Evolutionary conservation across 2,329 filamentous ascomycete genomes (phyloP).

Genomic region (Cercospora brassicicola): DNA sequence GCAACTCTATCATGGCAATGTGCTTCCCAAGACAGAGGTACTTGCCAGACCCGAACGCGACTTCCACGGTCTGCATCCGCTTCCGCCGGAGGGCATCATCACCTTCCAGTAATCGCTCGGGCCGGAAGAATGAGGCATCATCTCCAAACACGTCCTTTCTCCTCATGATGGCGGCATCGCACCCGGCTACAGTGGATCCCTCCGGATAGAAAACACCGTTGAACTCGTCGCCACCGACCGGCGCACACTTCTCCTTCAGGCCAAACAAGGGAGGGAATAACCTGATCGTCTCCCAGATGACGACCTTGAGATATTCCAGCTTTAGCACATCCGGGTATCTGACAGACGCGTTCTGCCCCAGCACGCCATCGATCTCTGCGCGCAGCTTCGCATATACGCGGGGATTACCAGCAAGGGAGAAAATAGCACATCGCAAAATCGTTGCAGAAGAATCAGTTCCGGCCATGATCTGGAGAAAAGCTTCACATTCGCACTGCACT

Average conservation of each 20-base stretch:
- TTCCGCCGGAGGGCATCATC: constrained; percentile 38
- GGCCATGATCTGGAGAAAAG: constrained; percentile 48
- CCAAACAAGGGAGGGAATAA: constrained; percentile 37
- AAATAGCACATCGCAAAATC: constrained; percentile 52
- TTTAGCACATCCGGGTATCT: constrained; percentile 31
- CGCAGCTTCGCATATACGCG: constrained; percentile 48
- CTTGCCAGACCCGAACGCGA: constrained; percentile 50
- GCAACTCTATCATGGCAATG: constrained; percentile 52
- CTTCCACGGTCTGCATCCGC: constrained; percentile 46
- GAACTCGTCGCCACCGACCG: constrained; percentile 33
- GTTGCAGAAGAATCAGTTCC: constrained; percentile 59
- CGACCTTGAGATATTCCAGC: constrained; percentile 37
- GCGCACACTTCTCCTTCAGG: constrained; percentile 31
- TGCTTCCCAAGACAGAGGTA: constrained; percentile 51
- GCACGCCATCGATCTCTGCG: constrained; percentile 48
- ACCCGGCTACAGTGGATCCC: constrained; percentile 50
- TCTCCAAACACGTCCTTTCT: constrained; percentile 43
- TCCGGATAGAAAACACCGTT: constrained; percentile 47
- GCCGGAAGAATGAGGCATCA: constrained; percentile 49
- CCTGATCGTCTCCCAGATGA: constrained; percentile 38
- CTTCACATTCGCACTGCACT: constrained; percentile 44
- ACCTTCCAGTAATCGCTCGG: constrained; percentile 53
- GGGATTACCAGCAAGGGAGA: constrained; percentile 51
- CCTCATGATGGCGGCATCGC: constrained; percentile 45
- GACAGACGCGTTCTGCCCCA: constrained; percentile 12